Evolutionary conservation across 257 asterid species (phyloP).

Genomic region (Henckelia pumila): DNA sequence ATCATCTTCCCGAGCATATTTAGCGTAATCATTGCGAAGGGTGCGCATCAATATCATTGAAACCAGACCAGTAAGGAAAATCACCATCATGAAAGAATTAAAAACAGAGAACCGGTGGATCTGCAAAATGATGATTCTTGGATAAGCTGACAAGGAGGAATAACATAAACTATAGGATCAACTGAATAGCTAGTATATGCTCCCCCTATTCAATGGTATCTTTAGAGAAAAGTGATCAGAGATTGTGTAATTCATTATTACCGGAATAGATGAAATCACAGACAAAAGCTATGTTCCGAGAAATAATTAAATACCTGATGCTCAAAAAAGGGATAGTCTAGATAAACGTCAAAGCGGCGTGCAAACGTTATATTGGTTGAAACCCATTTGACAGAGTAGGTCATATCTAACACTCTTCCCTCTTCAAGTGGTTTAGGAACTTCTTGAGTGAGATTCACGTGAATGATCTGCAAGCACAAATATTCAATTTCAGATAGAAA

Average conservation of each 20-base stretch:
- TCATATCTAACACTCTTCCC: slow-evolving; percentile 60
- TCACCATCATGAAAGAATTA: slow-evolving; percentile 83
- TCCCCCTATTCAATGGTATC: not conserved
- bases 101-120: slow-evolving; percentile 83
- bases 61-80: slow-evolving; percentile 77
- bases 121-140: slow-evolving; percentile 42
- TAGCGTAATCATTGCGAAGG: slow-evolving; percentile 72
- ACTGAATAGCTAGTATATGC: not conserved
- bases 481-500: slow-evolving; percentile 1
- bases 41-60: slow-evolving; percentile 85
- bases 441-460: slow-evolving; percentile 69
- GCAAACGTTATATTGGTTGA: slow-evolving; percentile 58
- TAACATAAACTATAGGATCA: not conserved
- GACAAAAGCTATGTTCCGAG: not conserved
- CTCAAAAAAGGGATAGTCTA: slow-evolving; percentile 83
- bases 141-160: slow-evolving; percentile 17
- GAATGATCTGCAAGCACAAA: slow-evolving; percentile 56
- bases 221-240: slow-evolving; percentile 6
- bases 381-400: slow-evolving; percentile 76
- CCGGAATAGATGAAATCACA: not conserved
- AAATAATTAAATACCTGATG: slow-evolving; percentile 52
- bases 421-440: slow-evolving; percentile 55
- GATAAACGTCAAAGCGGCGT: slow-evolving; percentile 74
- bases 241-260: too few relatives aligned
- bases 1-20: slow-evolving; percentile 73